Conservation (phyloP, 2,329 filamentous ascomycete species). For the Diaporthe vaccinii region DNA sequence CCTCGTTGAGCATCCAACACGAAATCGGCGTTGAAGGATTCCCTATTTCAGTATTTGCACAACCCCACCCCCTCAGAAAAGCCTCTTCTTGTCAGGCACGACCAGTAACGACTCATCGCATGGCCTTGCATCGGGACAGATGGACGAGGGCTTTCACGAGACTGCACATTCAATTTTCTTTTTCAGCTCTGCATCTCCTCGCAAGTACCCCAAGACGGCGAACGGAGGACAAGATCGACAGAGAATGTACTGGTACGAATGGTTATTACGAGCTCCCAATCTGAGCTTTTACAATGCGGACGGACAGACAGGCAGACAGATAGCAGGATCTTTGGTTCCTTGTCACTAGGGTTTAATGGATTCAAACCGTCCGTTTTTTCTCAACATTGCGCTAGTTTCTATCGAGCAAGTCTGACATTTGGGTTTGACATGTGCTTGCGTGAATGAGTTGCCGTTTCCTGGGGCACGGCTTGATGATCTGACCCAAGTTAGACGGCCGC, state of each 20-base stretch:
- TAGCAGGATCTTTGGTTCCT: background rate
- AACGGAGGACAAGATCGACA: background rate
- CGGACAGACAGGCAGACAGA: background rate
- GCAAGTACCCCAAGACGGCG: slow-evolving; percentile 2
- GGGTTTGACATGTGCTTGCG: background rate
- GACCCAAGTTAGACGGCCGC: no score
- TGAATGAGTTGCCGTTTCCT: background rate
- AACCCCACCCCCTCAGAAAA: background rate
- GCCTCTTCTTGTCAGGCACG: background rate
- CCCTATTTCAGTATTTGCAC: background rate
- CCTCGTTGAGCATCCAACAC: slow-evolving; percentile 11
- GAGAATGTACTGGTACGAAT: slow-evolving; percentile 14
- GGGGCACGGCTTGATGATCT: background rate
- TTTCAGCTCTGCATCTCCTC: slow-evolving; percentile 22
- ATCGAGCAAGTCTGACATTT: background rate
- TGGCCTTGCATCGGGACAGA: background rate
- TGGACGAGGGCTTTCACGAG: background rate
- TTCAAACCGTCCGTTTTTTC: background rate
- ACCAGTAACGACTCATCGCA: background rate
- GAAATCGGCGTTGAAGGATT: slow-evolving; percentile 30
- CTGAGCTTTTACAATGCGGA: background rate
- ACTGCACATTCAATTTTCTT: background rate
- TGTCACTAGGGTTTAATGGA: background rate
- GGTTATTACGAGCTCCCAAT: background rate
- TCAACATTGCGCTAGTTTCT: no score